phyloP scores from a whole-genome alignment of 768 basidiomycete genomes.

The Lactifluus hygrophoroides region DNA sequence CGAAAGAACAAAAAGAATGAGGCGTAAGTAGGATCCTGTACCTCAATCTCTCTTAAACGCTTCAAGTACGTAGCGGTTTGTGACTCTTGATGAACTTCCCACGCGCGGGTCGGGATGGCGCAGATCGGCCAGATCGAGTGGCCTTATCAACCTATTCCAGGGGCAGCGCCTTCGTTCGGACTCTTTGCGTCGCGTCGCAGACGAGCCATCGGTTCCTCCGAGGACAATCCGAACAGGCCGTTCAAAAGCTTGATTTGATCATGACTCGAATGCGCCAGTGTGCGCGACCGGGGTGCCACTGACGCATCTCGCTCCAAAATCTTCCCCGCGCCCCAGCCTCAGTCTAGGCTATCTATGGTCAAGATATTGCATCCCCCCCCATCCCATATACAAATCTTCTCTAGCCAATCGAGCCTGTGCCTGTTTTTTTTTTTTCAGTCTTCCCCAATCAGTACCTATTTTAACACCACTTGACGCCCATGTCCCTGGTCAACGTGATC shows the following conservation, averaged over 20 bases:
- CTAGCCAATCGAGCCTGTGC: neutral
- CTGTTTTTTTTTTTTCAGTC: neutral
- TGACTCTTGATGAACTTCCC: neutral
- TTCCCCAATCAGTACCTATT: too few relatives aligned
- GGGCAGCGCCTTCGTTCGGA: slow-evolving; percentile 8
- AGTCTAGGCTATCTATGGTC: neutral
- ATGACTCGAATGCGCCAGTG: slow-evolving; percentile 2
- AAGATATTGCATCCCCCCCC: neutral
- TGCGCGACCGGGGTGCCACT: neutral
- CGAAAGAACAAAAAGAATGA: neutral
- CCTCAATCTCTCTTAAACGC: too few relatives aligned
- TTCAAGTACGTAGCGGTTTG: neutral
- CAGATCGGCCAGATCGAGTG: slow-evolving; percentile 18
- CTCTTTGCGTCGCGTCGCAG: slow-evolving; percentile 14
- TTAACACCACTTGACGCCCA: neutral
- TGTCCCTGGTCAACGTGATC: slow-evolving; percentile 9
- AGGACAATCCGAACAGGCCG: neutral
- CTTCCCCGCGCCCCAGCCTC: slow-evolving; percentile 1
- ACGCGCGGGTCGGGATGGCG: neutral
- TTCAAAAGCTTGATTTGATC: too few relatives aligned
- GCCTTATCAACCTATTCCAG: slow-evolving; percentile 18
- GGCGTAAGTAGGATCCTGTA: too few relatives aligned
- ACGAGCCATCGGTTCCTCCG: slow-evolving; percentile 16
- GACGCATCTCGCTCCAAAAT: neutral
- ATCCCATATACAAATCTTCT: too few relatives aligned